A percentile compares a stretch with the other conserved stretches of the same genome.
These are phyloP conservation scores for Biancaea sappan DNA, from an alignment of 306 rosid genomes.

Conservation along the genomic window DNA sequence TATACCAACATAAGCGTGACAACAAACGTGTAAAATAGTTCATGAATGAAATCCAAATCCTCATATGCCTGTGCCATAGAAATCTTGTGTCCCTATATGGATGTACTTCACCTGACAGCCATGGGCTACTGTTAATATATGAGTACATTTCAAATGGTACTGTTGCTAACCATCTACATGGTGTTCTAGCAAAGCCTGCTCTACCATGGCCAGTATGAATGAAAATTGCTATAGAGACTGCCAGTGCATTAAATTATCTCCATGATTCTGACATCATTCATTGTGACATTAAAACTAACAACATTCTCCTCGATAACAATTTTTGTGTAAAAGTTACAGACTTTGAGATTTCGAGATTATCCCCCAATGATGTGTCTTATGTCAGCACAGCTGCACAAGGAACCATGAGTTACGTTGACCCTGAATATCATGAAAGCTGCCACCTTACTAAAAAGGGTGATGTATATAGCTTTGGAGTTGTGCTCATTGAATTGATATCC, in stretches of 20 bases:
- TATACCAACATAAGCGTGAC: conserved; percentile 51
- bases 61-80: conserved; percentile 58
- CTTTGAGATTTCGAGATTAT: conserved; percentile 68
- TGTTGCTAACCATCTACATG: conserved; percentile 72
- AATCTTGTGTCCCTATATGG: conserved; percentile 75
- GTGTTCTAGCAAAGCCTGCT: conserved; percentile 39
- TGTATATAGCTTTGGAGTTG: conserved; percentile 74
- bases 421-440: conserved; percentile 59
- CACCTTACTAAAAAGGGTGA: conserved; percentile 71
- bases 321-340: conserved; percentile 70
- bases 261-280: conserved; percentile 74
- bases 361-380: conserved; percentile 56
- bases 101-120: conserved; percentile 65
- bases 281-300: conserved; percentile 73
- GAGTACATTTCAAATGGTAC: conserved; percentile 78
- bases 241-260: conserved; percentile 62
- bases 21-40: conserved; percentile 58
- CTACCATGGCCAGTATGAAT: conserved; percentile 61
- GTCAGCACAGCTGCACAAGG: conserved; percentile 78
- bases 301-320: conserved; percentile 61
- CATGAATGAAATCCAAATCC: conserved; percentile 62
- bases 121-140: conserved; percentile 63
- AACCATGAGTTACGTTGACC: conserved; percentile 64
- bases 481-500: conserved; percentile 64
- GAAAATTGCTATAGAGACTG: conserved; percentile 72